Evolutionary conservation across 2,329 filamentous ascomycete genomes (phyloP), one percentile per base, ranked within the genome.

Genomic region (Alternaria arbusti): DNA sequence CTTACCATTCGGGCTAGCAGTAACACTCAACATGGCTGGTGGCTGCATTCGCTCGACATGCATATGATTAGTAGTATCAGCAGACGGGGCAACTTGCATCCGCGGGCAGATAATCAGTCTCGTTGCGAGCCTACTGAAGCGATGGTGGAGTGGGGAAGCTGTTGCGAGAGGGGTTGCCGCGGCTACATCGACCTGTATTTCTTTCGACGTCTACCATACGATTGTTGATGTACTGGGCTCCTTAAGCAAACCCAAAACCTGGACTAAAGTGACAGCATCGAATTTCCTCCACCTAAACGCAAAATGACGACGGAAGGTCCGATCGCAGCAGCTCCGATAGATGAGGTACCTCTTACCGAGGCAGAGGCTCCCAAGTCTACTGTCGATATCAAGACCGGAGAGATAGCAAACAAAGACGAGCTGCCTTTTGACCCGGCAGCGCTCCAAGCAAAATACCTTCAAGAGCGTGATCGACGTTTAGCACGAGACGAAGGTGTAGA

Each of bases 391-490:
- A 71, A 69, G 51, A 65, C 59, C 9, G 61, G 60, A 13, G 62
- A 74, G 13, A 51, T 67, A 13, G 64, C 63, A 10, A 50, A 65
- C 28, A 51, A 66, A n/a, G 36, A 72, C n/a, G 47, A 63, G 1
- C 67, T 75, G 3, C 50, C 69, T 2, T 76, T 75, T 51, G 70
- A 76, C 32, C 71, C 74, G 20, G 13, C 49, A 52, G 63, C 67
- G 13, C 70, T 77, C 40, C 73, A 71, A 40, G 69, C 67, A 40
- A 76, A 73, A 55, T 78, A 78, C 52, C 58, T 71, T 13, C 66
- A 63, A 6, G 75, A 78, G 63, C 67, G 73, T 23, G 73, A 77
- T 64, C 74, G 67, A 58, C 71, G 76, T 5, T 63, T 78, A 5
- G 49, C 49, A 64, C 70, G 72, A 23, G 61, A 65, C 13, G 65